These are phyloP conservation scores for Tricholoma sp. DNA, from an alignment of 768 basidiomycete genomes.

Conservation along the genomic window DNA sequence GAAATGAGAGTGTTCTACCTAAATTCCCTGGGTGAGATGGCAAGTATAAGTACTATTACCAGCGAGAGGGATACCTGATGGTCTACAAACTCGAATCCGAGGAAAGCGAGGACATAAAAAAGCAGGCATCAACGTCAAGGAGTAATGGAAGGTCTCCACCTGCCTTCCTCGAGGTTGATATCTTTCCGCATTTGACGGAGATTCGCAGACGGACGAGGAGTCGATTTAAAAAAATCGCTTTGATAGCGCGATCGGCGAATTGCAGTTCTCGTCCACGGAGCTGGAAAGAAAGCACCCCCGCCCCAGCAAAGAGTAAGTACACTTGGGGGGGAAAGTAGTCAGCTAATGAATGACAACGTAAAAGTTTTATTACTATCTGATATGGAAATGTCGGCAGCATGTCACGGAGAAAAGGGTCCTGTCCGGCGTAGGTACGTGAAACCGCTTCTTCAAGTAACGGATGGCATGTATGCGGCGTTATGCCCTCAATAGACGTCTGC, in stretches of 20 bases:
- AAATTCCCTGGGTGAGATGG: no score
- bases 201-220: background rate
- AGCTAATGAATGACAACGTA: background rate
- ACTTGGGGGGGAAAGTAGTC: background rate
- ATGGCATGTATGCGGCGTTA: background rate
- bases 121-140: background rate
- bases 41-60: no score
- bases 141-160: background rate
- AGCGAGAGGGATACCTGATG: no score
- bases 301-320: background rate
- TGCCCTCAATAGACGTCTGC: background rate
- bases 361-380: background rate
- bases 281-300: background rate
- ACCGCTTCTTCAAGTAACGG: background rate
- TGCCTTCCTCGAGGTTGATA: background rate
- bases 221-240: background rate
- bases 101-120: background rate
- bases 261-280: background rate
- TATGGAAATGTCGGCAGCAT: background rate
- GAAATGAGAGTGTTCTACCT: no score
- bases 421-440: background rate
- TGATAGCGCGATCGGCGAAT: background rate
- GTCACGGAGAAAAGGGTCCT: background rate
- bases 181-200: background rate
- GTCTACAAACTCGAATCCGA: background rate